Percentiles rank a stretch among this genome's conserved stretches.
Evolutionary conservation across 371 early-diverging fungal species (phyloP).

Genomic region (Blakeslea trispora): DNA sequence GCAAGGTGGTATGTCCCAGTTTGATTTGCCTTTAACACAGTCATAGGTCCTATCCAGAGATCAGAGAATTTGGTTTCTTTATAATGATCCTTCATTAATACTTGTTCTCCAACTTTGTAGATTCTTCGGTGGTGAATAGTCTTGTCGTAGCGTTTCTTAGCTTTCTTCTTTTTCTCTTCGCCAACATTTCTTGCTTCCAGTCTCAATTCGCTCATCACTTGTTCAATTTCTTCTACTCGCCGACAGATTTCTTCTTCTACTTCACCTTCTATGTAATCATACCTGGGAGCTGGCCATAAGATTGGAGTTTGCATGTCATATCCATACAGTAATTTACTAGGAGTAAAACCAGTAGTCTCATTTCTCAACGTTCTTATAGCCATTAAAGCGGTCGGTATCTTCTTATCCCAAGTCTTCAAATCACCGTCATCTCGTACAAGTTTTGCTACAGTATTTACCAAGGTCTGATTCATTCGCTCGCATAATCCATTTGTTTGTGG

Average conservation of each 20-base stretch:
- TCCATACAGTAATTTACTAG: constrained; percentile 18
- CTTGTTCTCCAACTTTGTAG: constrained; percentile 22
- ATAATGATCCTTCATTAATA: constrained; percentile 11
- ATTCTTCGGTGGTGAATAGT: background rate
- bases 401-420: constrained; percentile 13
- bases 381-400: constrained; percentile 11
- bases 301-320: constrained; percentile 20
- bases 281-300: constrained; percentile 17
- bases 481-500: constrained; percentile 37
- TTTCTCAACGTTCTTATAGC: constrained; percentile 20
- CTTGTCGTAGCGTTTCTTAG: constrained; percentile 4
- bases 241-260: constrained; percentile 6
- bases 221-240: background rate
- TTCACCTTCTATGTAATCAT: constrained; percentile 25
- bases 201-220: background rate
- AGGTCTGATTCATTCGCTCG: constrained; percentile 33
- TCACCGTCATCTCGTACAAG: constrained; percentile 6
- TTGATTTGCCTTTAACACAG: constrained; percentile 5
- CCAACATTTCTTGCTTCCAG: background rate
- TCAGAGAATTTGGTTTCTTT: constrained; percentile 15
- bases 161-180: background rate
- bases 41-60: constrained; percentile 17
- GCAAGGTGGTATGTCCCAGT: constrained; percentile 13
- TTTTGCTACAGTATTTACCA: constrained; percentile 18
- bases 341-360: constrained; percentile 14